phyloP scores from a whole-genome alignment of 1,284 basidiomycete genomes.

The Thecaphora thlaspeos region DNA sequence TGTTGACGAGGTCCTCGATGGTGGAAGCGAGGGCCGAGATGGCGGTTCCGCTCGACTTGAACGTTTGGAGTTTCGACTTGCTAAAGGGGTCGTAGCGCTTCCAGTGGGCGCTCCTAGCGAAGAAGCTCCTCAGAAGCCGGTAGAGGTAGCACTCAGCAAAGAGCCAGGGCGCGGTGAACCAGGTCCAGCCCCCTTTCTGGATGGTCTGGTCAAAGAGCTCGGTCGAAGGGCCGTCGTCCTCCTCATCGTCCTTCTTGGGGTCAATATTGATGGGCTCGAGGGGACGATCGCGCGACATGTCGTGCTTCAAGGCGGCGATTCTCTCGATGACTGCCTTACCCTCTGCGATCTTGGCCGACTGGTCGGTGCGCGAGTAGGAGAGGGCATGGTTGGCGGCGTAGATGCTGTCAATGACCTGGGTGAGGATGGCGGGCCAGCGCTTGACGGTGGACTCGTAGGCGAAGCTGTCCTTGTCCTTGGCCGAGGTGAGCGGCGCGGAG shows the following conservation, averaged over 20 bases:
- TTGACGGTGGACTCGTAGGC: conserved; percentile 67
- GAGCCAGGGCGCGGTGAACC: conserved; percentile 87
- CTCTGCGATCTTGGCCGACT: conserved; percentile 63
- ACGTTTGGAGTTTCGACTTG: conserved; percentile 76
- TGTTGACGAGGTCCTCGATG: conserved; percentile 40
- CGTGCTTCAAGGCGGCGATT: conserved; percentile 80
- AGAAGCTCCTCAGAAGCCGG: conserved; percentile 75
- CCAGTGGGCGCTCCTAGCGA: conserved; percentile 74
- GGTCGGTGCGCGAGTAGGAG: conserved; percentile 59
- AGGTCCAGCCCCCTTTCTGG: conserved; percentile 64
- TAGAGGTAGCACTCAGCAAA: conserved; percentile 84
- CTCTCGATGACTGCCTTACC: conserved; percentile 77
- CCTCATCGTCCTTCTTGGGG: conserved; percentile 2
- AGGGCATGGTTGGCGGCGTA: conserved; percentile 60
- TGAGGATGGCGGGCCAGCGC: conserved; percentile 88
- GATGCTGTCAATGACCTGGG: conserved; percentile 73
- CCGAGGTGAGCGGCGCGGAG: conserved; percentile 25
- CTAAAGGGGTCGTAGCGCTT: conserved; percentile 79
- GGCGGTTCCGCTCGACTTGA: conserved; percentile 75
- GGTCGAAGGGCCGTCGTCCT: conserved; percentile 69
- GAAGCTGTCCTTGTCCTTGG: conserved; percentile 51
- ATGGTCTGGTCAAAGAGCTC: conserved; percentile 42
- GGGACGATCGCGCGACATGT: conserved; percentile 77
- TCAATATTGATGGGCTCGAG: conserved; percentile 62
- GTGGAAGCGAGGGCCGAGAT: conserved; percentile 63